Base-by-base conservation (phyloP, 2,329 filamentous ascomycete genomes). In the Pyrenophora teres region DNA sequence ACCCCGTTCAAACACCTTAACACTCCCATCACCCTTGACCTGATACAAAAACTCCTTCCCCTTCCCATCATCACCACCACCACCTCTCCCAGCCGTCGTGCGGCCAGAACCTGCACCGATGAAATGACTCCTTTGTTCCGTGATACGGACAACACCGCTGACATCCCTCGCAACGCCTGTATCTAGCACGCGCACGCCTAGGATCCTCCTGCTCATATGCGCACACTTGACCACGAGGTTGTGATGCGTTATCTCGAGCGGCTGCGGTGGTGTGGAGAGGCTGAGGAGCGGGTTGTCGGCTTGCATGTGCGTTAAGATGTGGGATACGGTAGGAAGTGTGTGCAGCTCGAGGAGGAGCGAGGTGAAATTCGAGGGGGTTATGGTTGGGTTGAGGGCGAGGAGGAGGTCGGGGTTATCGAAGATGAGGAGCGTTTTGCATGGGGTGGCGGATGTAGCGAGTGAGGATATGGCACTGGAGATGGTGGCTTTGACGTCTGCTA, bases 131-230 rank as follows among this genome's bases (percentile, higher is more conserved):
- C 52, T 67, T 25, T 69, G 69, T 13, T 73, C 81, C 15, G 88
- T 92, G 42, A 94, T 80, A 60, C 92, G 83, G 57, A 97, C 67
- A 37, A 96, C 91, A 2, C 93, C 93, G 74, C 90, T 96, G 27
- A 97, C 90, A 74, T 97, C 93, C 69, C 83, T 87, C 56, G 93
- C 92, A n/a, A 87, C 86, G 0, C 93, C 93, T 0, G 92, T 96
- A 67, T 96, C 92, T 54, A 97, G 74, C 66, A 87, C 81, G 45
- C 92, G 80, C 51, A 94, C 76, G 55, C 89, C 84, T 63, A 96
- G 75, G 3, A 93, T 81, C 56, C 83, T 78, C n/a, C 83, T 76
- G 7, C 92, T 90, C 63, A 85, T 81, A 70, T 97, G 91, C n/a
- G 88, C 89, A 57, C 88, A 75, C 5, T 83, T 83, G 31, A 92